phyloP scores from a whole-genome alignment of 805 yeast species.

The Kazachstania bromeliacearum region DNA sequence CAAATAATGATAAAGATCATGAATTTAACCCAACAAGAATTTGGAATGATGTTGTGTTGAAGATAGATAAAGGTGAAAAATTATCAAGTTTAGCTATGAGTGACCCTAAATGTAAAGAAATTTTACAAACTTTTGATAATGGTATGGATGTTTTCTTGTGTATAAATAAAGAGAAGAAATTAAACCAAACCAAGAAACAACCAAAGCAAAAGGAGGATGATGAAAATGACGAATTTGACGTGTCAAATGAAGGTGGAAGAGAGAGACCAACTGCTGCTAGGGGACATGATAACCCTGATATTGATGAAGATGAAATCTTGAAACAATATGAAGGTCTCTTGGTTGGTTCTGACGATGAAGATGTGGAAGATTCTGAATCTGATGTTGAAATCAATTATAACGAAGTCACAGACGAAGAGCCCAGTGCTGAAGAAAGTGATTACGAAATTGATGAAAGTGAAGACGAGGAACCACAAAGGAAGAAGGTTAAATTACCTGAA shows the following conservation, averaged over 20 bases:
- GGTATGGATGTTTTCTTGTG: slow-evolving; percentile 32
- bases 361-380: slow-evolving; percentile 30
- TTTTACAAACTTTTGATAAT: slow-evolving; percentile 33
- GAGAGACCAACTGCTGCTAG: slow-evolving; percentile 7
- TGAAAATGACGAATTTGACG: slow-evolving; percentile 12
- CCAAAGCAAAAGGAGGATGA: slow-evolving; percentile 10
- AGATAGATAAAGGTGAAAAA: slow-evolving; percentile 18
- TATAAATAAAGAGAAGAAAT: slow-evolving; percentile 21
- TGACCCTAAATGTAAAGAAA: slow-evolving; percentile 39
- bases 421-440: slow-evolving; percentile 32
- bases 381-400: slow-evolving; percentile 33
- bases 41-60: slow-evolving; percentile 29
- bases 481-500: slow-evolving; percentile 46
- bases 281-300: too few relatives aligned
- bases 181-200: slow-evolving; percentile 3
- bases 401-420: slow-evolving; percentile 59
- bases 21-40: slow-evolving; percentile 38
- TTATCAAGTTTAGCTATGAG: slow-evolving; percentile 36
- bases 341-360: slow-evolving; percentile 34
- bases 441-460: slow-evolving; percentile 20
- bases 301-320: slow-evolving; percentile 13
- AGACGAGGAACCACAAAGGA: slow-evolving; percentile 27
- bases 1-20: slow-evolving; percentile 25
- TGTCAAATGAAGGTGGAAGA: slow-evolving; percentile 10
- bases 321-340: slow-evolving; percentile 33